Evolutionary conservation across 1,284 basidiomycete genomes (phyloP), one percentile per base, ranked within the genome.

Genomic region (Leucoagaricus sp.): DNA sequence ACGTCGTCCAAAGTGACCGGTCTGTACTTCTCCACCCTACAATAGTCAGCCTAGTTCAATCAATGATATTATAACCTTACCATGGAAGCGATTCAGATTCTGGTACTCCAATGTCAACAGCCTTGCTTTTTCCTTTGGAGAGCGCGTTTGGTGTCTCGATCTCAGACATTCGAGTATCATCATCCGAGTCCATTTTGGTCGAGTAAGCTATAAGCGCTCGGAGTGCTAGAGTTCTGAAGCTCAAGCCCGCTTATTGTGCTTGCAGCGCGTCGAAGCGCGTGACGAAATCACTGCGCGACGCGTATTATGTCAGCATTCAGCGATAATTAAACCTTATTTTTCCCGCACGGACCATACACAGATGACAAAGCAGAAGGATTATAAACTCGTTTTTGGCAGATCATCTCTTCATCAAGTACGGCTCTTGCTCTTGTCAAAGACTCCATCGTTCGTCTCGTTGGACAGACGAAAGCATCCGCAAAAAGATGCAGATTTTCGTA

Each of bases 11-110:
- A 74, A 1, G 89, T 89, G 2, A 88, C 87, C 4, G 95, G 95
- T 55, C 95, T 77, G 71, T 97, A 97, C 73, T 97, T 97, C 72
- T 98, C 95, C 21, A 98, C 95, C 95, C 95, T 97, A 55, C 19
- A 25, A 46, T 47, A 1, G 48, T 44, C 33, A 38, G 45, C 58
- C 44, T 28, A 55, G 49, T 41, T 21, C 26, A 19, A 36, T 47
- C 17, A 29, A 41, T 26, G 49, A 53, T 28, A 49, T 63, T 19
- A 46, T 8, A 40, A 45, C 66, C 80, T 61, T 64, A 91, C 90
- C 90, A 93, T 50, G 90, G 90, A 17, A 93, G 70, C 58, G 79
- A 85, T 26, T 92, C 89, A 59, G 79, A 73, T 51, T 86, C 79
- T 21, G 75, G 71, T 15, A 70, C 66, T n/a, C 71, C 68, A 19